Base-by-base conservation (phyloP, 768 basidiomycete species). In the Tubosaeta sp. region DNA sequence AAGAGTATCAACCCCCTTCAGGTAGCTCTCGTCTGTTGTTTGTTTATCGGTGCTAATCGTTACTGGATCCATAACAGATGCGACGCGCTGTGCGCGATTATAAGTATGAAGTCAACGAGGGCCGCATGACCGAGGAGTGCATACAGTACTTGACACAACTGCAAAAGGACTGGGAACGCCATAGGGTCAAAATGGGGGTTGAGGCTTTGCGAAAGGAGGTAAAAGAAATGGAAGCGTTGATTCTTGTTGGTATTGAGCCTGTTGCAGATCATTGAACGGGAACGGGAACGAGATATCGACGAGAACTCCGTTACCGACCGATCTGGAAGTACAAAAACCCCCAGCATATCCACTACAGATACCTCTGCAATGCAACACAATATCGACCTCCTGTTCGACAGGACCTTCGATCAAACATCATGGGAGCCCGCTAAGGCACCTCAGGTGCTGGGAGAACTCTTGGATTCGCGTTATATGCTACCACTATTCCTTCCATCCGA, bases 141-240 rank as follows among this genome's bases (percentile, higher is more conserved):
- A 76, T 82, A 34, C 91, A 96, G 71, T 98, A 98, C 61, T 79
- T 98, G 24, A 87, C 83, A 3, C 95, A 98, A 61, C 74, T 99
- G 9, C 94, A 97, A 70, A 94, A 91, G 63, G 94, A 98, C 65
- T 99, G 95, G 95, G 95, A 99, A 69, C 76, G 90, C 50, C 87
- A 91, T 65, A 77, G 93, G 39, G 83, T 94, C 29, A 89, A 91
- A 63, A 73, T 89, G 29, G 90, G 91, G 4, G 91, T 95, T 9
- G 86, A 91, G 61, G 84, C 86, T 9, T 72, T 93, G 30, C 84
- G 87, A 53, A 88, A 85, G 70, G 90, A 93, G 81, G 88, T 90
- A 53, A 49, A 51, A 13, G 56, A 36, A 43, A 43, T 1, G 18
- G 21, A 43, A 16, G 13, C 48, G 19, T 31, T 35, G n/a, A 19